Conservation (phyloP, 345 rosid species). For the rapeseed (Brassica napus) region DNA sequence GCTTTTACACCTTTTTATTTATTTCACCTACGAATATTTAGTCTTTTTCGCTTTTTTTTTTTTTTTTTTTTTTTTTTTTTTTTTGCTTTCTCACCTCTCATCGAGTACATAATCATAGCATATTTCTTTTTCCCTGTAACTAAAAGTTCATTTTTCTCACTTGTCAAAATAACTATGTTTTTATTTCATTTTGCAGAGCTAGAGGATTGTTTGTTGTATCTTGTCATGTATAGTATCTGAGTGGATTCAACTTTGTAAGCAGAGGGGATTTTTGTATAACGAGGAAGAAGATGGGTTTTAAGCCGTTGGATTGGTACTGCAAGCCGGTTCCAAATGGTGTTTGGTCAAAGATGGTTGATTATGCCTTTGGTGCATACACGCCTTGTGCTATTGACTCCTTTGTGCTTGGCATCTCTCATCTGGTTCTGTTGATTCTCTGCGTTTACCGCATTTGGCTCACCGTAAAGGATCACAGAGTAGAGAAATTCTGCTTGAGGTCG, state of each 20-base stretch:
- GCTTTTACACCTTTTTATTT: constrained; percentile 1
- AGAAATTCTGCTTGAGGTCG: constrained; percentile 70
- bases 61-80: no score
- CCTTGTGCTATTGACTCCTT: constrained; percentile 88
- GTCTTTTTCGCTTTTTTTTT: not conserved
- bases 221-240: constrained; percentile 25
- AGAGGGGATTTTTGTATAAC: not conserved
- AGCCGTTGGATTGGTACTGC: constrained; percentile 83
- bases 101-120: constrained; percentile 6
- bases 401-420: constrained; percentile 64
- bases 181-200: not conserved
- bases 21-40: not conserved
- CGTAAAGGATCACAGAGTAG: constrained; percentile 62
- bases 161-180: not conserved
- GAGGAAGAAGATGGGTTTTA: constrained; percentile 54
- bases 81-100: not conserved
- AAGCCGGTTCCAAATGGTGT: constrained; percentile 68
- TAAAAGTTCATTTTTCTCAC: not conserved
- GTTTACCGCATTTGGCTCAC: constrained; percentile 77
- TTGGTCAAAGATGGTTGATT: constrained; percentile 76
- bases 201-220: constrained; percentile 17
- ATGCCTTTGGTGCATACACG: constrained; percentile 94
- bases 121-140: not conserved
- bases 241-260: not conserved
- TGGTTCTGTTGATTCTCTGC: constrained; percentile 70